Percentiles rank a stretch among this genome's conserved stretches.
These are phyloP conservation scores for Phytophthora pini DNA, from an alignment of 352 stramenopile genomes.

Conservation along the genomic window DNA sequence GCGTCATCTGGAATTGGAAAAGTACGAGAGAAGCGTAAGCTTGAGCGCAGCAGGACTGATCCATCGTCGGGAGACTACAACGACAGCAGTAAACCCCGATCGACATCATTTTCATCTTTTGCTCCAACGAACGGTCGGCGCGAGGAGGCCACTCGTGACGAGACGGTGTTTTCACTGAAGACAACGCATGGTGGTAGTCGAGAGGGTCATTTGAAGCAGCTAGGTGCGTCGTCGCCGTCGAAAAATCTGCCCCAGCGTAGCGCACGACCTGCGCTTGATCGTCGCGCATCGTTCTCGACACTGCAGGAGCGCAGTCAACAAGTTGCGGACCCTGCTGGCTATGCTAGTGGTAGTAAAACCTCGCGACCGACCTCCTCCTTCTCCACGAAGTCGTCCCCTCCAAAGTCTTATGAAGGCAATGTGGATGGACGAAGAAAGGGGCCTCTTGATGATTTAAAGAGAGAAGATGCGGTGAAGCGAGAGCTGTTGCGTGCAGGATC, in stretches of 20 bases:
- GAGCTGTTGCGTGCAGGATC: constrained; percentile 34
- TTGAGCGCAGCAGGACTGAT: constrained; percentile 30
- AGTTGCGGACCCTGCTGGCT: constrained; percentile 10
- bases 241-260: constrained; percentile 26
- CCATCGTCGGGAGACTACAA: constrained; percentile 11
- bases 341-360: constrained; percentile 26
- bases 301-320: constrained; percentile 24
- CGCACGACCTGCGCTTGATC: constrained; percentile 47
- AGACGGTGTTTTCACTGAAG: constrained; percentile 9
- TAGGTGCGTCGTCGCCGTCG: constrained; percentile 7
- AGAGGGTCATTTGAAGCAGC: constrained; percentile 25
- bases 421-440: constrained; percentile 23
- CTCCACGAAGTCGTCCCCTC: constrained; percentile 7
- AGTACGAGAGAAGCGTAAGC: constrained; percentile 33
- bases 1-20: not conserved
- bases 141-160: constrained; percentile 15
- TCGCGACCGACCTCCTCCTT: constrained; percentile 18
- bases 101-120: constrained; percentile 49
- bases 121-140: constrained; percentile 7
- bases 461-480: constrained; percentile 27
- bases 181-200: constrained; percentile 23
- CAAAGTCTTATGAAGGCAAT: constrained; percentile 20
- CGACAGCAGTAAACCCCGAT: constrained; percentile 38
- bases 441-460: constrained; percentile 29
- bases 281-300: constrained; percentile 54